phyloP scores from a whole-genome alignment of 2,329 filamentous ascomycete genomes.

The Stromatinia cepivora region DNA sequence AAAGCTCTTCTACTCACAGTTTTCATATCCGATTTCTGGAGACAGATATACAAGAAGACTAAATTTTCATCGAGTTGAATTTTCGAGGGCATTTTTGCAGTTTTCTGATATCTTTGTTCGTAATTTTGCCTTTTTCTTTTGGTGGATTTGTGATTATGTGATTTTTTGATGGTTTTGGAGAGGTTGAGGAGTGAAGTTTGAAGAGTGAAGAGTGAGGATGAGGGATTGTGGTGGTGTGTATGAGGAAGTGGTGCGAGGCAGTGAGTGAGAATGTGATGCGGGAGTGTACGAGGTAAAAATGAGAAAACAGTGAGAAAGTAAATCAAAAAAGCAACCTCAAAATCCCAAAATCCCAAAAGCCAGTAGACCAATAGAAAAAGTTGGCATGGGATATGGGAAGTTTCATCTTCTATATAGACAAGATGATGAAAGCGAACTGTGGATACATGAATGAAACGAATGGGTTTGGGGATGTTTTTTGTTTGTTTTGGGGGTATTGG shows the following conservation, averaged over 20 bases:
- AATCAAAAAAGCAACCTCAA: neutral
- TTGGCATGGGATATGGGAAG: neutral
- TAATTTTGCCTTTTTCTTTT: neutral
- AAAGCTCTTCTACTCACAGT: constrained; percentile 37
- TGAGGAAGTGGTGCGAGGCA: too few species aligned
- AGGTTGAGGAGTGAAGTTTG: neutral
- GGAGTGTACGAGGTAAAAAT: too few species aligned
- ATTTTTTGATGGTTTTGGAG: neutral
- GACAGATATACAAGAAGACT: constrained; percentile 47
- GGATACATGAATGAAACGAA: constrained; percentile 11
- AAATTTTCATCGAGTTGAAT: constrained; percentile 44
- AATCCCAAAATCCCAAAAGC: neutral
- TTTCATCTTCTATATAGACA: neutral
- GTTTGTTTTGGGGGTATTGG: neutral
- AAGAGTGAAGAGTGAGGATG: neutral
- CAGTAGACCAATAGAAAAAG: neutral
- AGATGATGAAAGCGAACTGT: constrained; percentile 16
- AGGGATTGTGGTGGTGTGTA: too few species aligned
- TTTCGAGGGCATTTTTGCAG: constrained; percentile 42
- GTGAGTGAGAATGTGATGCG: too few species aligned
- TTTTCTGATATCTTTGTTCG: too few species aligned
- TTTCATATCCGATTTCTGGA: constrained; percentile 44
- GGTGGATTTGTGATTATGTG: rapidly evolving
- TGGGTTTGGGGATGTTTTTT: neutral
- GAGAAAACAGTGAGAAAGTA: neutral